Percentiles rank a stretch among this genome's conserved stretches.
Evolutionary conservation across 1,284 basidiomycete species (phyloP).

Genomic region (Psilocybe mexicana): DNA sequence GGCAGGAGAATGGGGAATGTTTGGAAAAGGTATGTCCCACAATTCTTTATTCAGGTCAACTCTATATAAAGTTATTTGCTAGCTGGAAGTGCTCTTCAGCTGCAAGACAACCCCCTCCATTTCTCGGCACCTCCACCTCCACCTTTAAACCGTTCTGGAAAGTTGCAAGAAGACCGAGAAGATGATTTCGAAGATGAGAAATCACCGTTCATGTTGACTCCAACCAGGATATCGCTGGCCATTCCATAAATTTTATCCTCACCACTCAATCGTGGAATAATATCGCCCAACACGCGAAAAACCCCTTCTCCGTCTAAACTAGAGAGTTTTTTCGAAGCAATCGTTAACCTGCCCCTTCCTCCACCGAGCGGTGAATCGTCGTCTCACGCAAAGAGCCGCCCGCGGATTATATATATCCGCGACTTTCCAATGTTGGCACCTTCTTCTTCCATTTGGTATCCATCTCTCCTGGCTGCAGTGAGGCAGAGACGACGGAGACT

Average conservation of each 20-base stretch:
- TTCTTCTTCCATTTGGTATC: constrained; percentile 78
- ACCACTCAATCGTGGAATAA: constrained; percentile 42
- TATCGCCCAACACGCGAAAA: constrained; percentile 43
- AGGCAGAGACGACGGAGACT: constrained; percentile 68
- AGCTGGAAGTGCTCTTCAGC: constrained; percentile 66
- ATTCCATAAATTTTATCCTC: constrained; percentile 52
- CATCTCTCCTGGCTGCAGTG: constrained; percentile 74
- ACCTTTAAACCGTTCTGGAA: constrained; percentile 18
- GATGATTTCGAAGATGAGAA: constrained; percentile 46
- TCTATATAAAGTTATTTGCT: constrained; percentile 8
- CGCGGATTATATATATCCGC: constrained; percentile 82
- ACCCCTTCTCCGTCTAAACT: constrained; percentile 51
- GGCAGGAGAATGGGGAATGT: constrained; percentile 77
- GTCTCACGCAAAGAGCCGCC: constrained; percentile 35
- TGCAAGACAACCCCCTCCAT: constrained; percentile 73
- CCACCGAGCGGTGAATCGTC: constrained; percentile 29
- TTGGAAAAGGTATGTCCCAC: constrained; percentile 60
- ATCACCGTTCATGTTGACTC: constrained; percentile 29
- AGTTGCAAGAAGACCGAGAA: constrained; percentile 31
- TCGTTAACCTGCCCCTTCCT: constrained; percentile 62
- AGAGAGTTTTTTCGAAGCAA: constrained; percentile 71
- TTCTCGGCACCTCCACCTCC: constrained; percentile 42
- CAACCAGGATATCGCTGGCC: constrained; percentile 62
- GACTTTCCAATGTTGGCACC: constrained; percentile 76
- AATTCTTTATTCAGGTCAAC: constrained; percentile 2